Percentiles rank a stretch among this genome's conserved stretches.
phyloP scores from a whole-genome alignment of 805 yeast species.

The Yarrowia alimentaria region DNA sequence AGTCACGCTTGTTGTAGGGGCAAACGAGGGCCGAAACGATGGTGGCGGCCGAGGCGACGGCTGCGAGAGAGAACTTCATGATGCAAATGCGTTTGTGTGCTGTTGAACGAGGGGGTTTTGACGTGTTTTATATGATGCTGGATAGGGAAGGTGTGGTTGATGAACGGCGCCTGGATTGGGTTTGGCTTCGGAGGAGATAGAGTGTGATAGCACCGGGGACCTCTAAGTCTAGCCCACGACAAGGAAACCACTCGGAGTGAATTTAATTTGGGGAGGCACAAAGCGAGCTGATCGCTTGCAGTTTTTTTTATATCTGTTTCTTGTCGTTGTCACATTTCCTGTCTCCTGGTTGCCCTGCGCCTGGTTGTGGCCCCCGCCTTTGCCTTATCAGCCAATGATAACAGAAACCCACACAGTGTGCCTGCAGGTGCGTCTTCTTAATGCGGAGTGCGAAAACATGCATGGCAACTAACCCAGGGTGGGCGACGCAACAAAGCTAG shows the following conservation, averaged over 20 bases:
- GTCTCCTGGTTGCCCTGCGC: too few relatives aligned
- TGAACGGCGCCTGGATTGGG: slow-evolving; percentile 17
- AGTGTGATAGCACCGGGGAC: slow-evolving; percentile 24
- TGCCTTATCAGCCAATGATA: slow-evolving; percentile 25
- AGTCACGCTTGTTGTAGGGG: not conserved
- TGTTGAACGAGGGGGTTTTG: not conserved
- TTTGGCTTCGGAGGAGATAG: slow-evolving; percentile 23
- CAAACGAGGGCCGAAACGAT: slow-evolving; percentile 22
- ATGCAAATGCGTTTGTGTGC: not conserved
- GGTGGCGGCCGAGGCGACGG: slow-evolving; percentile 6
- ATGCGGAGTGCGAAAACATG: not conserved
- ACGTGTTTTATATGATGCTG: not conserved
- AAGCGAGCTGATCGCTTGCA: too few relatives aligned
- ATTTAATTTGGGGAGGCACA: not conserved
- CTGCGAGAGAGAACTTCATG: slow-evolving; percentile 18
- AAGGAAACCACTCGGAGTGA: too few relatives aligned
- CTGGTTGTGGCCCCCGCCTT: too few relatives aligned
- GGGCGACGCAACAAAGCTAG: slow-evolving; percentile 9
- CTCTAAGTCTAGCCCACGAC: not conserved
- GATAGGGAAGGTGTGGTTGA: not conserved
- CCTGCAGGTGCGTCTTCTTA: slow-evolving; percentile 24
- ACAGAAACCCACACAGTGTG: slow-evolving; percentile 19
- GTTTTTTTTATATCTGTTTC: too few relatives aligned
- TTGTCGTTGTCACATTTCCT: too few relatives aligned
- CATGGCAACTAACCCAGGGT: slow-evolving; percentile 2